Conservation (phyloP, 1,284 basidiomycete species). For the Xerocomus nothofagi region DNA sequence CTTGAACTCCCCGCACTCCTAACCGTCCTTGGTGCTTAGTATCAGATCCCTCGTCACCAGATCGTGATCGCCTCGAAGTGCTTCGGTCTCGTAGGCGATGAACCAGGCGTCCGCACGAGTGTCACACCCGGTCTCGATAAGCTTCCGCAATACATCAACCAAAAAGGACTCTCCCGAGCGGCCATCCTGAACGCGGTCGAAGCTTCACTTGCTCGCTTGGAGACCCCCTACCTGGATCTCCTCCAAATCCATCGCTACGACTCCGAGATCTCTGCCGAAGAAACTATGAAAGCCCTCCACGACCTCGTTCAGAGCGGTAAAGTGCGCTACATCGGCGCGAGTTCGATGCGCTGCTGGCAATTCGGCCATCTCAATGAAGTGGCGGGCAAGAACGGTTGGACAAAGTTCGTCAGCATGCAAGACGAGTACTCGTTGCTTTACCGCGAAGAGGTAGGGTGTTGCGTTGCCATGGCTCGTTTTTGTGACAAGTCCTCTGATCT, state of each 20-base stretch:
- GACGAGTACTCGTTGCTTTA: constrained; percentile 45
- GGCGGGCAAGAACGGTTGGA: constrained; percentile 38
- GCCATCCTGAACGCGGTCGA: constrained; percentile 49
- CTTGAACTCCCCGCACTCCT: no score
- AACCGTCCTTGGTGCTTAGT: constrained; percentile 28
- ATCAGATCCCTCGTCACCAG: constrained; percentile 56
- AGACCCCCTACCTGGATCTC: constrained; percentile 48
- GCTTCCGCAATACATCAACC: constrained; percentile 42
- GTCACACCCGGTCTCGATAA: constrained; percentile 14
- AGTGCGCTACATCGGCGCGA: constrained; percentile 47
- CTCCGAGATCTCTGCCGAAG: constrained; percentile 35
- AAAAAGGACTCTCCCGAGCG: constrained; percentile 43
- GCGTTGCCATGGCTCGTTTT: no score
- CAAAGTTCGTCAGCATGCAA: constrained; percentile 42
- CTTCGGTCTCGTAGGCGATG: constrained; percentile 21
- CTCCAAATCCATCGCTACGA: constrained; percentile 47
- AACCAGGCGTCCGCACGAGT: neutral
- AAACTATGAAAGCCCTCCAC: constrained; percentile 49
- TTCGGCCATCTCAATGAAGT: constrained; percentile 43
- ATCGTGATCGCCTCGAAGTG: constrained; percentile 49
- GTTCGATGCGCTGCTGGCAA: constrained; percentile 45
- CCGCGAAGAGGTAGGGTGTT: constrained; percentile 42
- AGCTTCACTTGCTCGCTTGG: constrained; percentile 42
- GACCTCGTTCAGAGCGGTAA: constrained; percentile 45
- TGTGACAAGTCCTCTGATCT: no score